These are phyloP conservation scores for Phytophthora kernoviae DNA, from an alignment of 352 stramenopile genomes.

Conservation along the genomic window DNA sequence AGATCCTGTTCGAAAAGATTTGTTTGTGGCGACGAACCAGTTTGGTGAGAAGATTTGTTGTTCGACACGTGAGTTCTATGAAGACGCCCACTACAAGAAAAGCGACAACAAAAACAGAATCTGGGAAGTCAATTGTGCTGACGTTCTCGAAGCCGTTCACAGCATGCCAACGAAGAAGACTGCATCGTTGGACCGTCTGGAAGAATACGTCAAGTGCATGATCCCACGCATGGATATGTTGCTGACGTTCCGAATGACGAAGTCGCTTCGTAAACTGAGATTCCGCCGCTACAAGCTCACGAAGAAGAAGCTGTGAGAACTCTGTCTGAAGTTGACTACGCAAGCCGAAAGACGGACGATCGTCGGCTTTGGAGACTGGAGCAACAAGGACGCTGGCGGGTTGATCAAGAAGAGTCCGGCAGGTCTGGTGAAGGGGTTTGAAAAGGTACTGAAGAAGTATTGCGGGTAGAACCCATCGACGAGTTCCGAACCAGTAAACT, in stretches of 20 bases:
- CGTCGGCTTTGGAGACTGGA: slow-evolving; percentile 25
- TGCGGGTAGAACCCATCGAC: no score
- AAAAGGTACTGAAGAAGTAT: no score
- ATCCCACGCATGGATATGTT: slow-evolving; percentile 7
- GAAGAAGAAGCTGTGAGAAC: slow-evolving; percentile 19
- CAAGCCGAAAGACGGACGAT: slow-evolving; percentile 8
- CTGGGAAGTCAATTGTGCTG: slow-evolving; percentile 3
- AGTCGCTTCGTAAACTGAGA: slow-evolving; percentile 24
- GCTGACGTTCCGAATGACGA: slow-evolving; percentile 9
- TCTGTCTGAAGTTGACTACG: slow-evolving; percentile 7
- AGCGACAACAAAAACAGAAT: slow-evolving; percentile 2
- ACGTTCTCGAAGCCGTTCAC: slow-evolving; percentile 6
- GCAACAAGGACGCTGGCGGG: slow-evolving; percentile 7
- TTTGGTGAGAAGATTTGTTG: slow-evolving; percentile 3
- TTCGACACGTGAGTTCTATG: slow-evolving; percentile 19
- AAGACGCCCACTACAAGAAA: slow-evolving; percentile 17
- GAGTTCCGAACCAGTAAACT: no score
- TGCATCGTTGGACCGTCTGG: slow-evolving; percentile 1
- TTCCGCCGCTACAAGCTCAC: slow-evolving; percentile 7
- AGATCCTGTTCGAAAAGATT: slow-evolving; percentile 6
- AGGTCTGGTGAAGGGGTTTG: no score
- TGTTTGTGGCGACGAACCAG: slow-evolving; percentile 23
- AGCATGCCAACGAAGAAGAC: slow-evolving; percentile 31
- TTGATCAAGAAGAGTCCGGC: no score
- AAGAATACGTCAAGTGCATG: slow-evolving; percentile 16